These are phyloP conservation scores for Pythium utonaiense DNA, from an alignment of 352 stramenopile species.

Conservation along the genomic window DNA sequence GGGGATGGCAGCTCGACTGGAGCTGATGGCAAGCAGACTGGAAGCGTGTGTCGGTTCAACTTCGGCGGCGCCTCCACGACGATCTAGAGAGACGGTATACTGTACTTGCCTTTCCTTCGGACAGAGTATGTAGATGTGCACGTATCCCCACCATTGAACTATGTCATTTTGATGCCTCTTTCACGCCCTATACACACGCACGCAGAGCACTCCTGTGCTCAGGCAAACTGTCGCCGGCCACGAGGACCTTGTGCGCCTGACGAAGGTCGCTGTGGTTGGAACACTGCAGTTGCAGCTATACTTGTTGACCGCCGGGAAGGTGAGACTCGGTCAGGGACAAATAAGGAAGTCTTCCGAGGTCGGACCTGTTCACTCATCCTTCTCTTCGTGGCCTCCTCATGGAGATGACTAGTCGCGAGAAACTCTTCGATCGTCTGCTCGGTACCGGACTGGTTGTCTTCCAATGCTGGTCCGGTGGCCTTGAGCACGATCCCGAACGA, in stretches of 20 bases:
- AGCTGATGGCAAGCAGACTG: constrained; percentile 23
- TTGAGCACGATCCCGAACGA: not conserved
- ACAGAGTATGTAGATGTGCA: too few species aligned
- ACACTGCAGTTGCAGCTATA: not conserved
- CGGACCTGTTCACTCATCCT: not conserved
- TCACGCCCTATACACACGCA: too few species aligned
- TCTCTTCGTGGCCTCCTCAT: not conserved
- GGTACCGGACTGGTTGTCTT: not conserved
- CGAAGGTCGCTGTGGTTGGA: constrained; percentile 7
- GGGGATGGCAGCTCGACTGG: not conserved
- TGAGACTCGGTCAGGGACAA: not conserved
- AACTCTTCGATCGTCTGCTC: constrained; percentile 24
- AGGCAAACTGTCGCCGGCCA: not conserved
- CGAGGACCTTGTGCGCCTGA: not conserved
- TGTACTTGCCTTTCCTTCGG: too few species aligned
- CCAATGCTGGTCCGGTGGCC: not conserved
- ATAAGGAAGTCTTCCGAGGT: not conserved
- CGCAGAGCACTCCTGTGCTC: not conserved
- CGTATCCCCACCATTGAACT: too few species aligned
- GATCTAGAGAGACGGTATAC: constrained; percentile 19
- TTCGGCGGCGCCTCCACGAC: constrained; percentile 20
- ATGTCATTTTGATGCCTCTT: too few species aligned
- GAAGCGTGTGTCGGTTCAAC: constrained; percentile 54
- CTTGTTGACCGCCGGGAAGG: not conserved
- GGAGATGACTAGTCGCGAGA: constrained; percentile 10